Conservation (phyloP, 2,329 filamentous ascomycete genomes). For the Apiospora koreana region DNA sequence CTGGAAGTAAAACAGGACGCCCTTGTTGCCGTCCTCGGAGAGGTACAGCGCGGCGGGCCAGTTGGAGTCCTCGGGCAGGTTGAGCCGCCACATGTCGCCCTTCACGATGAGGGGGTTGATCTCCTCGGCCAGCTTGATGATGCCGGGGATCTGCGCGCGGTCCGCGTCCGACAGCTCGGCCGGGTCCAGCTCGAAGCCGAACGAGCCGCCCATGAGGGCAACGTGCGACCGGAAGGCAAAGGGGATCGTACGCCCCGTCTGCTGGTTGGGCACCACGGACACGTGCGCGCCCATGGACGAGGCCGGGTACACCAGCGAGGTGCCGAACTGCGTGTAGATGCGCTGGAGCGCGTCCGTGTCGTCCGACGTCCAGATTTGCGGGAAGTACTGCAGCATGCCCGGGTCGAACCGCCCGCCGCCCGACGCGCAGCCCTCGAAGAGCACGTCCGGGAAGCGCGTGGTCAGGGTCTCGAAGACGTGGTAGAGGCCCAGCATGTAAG, state of each 20-base stretch:
- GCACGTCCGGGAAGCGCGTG: slow-evolving; percentile 58
- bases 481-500: slow-evolving; percentile 66
- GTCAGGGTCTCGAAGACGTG: slow-evolving; percentile 62
- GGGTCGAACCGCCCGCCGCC: slow-evolving; percentile 67
- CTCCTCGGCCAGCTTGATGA: slow-evolving; percentile 55
- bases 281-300: slow-evolving; percentile 68
- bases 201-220: slow-evolving; percentile 69
- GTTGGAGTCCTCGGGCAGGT: slow-evolving; percentile 58
- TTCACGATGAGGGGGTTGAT: slow-evolving; percentile 61
- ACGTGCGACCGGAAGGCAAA: slow-evolving; percentile 64
- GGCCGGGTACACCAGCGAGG: slow-evolving; percentile 62
- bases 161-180: slow-evolving; percentile 51
- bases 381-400: slow-evolving; percentile 64
- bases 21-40: slow-evolving; percentile 48
- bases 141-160: slow-evolving; percentile 49
- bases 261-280: slow-evolving; percentile 59
- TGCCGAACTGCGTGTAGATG: slow-evolving; percentile 64
- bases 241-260: slow-evolving; percentile 56
- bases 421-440: slow-evolving; percentile 68
- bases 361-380: slow-evolving; percentile 67
- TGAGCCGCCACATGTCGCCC: slow-evolving; percentile 62
- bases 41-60: slow-evolving; percentile 64
- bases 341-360: slow-evolving; percentile 65
- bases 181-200: slow-evolving; percentile 65
- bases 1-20: slow-evolving; percentile 63